These are phyloP conservation scores for Aspergillus brunneoviolaceus DNA, from an alignment of 2,329 filamentous ascomycete genomes.

Conservation along the genomic window DNA sequence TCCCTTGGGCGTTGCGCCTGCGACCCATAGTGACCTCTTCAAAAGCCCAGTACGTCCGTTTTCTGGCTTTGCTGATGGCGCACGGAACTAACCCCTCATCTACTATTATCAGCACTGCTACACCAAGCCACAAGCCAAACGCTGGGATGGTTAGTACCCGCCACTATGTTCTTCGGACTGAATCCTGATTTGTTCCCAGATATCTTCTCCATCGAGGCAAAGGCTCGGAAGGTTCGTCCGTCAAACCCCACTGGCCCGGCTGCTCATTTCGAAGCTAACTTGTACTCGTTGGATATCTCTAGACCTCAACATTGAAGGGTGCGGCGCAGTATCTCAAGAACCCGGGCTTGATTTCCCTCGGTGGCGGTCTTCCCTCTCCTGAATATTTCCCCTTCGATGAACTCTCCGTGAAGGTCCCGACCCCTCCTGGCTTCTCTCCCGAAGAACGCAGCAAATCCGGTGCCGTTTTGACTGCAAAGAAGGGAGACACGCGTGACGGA, in stretches of 20 bases:
- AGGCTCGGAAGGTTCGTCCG: slow-evolving; percentile 44
- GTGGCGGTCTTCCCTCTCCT: slow-evolving; percentile 83
- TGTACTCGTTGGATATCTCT: slow-evolving; percentile 12
- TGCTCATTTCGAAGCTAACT: slow-evolving; percentile 5
- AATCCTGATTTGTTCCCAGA: slow-evolving; percentile 30
- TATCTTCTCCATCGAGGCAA: slow-evolving; percentile 63
- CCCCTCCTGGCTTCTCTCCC: slow-evolving; percentile 68
- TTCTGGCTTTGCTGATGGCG: slow-evolving; percentile 12
- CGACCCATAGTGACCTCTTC: slow-evolving; percentile 77
- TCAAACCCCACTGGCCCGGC: neutral
- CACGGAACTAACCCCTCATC: slow-evolving; percentile 12
- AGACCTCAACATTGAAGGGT: slow-evolving; percentile 74
- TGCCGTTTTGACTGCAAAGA: slow-evolving; percentile 66
- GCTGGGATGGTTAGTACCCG: slow-evolving; percentile 74
- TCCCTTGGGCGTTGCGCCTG: slow-evolving; percentile 72
- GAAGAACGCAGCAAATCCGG: slow-evolving; percentile 63
- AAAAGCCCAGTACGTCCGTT: slow-evolving; percentile 64
- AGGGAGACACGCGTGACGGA: slow-evolving; percentile 73
- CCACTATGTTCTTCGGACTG: neutral
- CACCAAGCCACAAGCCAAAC: slow-evolving; percentile 72
- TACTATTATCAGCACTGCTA: slow-evolving; percentile 35
- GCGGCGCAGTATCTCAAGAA: slow-evolving; percentile 77
- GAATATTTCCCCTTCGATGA: slow-evolving; percentile 91
- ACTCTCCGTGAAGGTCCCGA: slow-evolving; percentile 71
- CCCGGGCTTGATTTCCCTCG: slow-evolving; percentile 85